These are phyloP conservation scores for Neopestalotiopsis clavispora DNA, from an alignment of 2,329 filamentous ascomycete genomes.

Conservation along the genomic window DNA sequence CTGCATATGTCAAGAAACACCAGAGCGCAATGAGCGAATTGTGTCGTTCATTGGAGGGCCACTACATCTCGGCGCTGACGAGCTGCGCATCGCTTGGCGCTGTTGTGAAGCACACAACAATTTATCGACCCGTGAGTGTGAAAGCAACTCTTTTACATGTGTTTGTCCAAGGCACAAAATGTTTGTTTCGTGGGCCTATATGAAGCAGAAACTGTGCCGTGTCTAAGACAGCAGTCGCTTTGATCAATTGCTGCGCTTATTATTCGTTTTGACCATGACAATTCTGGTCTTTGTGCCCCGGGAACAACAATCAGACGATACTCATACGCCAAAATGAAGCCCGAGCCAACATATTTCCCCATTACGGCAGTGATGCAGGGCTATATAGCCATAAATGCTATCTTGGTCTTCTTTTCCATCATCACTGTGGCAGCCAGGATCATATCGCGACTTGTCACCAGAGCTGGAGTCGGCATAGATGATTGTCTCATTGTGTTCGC, in stretches of 20 bases:
- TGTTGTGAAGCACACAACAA: not conserved
- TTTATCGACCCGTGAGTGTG: not conserved
- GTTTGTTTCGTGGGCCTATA: not conserved
- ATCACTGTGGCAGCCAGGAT: not conserved
- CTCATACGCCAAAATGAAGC: not conserved
- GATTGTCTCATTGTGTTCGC: not conserved
- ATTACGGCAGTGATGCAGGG: not conserved
- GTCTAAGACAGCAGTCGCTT: not conserved
- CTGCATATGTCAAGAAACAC: not conserved
- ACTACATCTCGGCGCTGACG: not conserved
- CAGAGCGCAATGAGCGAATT: not conserved
- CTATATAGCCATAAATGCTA: not conserved
- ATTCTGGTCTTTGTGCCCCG: not conserved
- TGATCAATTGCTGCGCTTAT: not conserved
- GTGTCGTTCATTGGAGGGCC: not conserved
- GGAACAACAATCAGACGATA: not conserved
- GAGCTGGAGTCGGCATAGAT: not conserved
- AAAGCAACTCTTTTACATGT: not conserved
- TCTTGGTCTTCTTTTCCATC: not conserved
- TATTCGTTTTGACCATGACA: not conserved
- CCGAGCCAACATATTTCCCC: constrained; percentile 2
- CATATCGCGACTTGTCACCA: not conserved
- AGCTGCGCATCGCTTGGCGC: not conserved
- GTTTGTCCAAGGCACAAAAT: not conserved
- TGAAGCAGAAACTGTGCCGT: not conserved